A percentile compares a stretch with the other conserved stretches of the same genome.
Conservation (phyloP, 768 basidiomycete genomes). For the Lyophyllum decastes region DNA sequence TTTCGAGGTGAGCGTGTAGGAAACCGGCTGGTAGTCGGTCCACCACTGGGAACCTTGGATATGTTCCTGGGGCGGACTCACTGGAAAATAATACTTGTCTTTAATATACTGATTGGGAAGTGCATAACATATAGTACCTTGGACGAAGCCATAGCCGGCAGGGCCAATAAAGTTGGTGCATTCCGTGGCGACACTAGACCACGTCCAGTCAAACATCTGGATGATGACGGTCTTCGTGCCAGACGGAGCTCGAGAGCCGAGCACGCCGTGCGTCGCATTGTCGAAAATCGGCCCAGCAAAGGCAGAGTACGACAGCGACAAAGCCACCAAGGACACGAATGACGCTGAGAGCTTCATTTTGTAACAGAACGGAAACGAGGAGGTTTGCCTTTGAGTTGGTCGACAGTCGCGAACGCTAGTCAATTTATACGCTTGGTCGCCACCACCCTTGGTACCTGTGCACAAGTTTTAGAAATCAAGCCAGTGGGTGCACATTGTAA, state of each 20-base stretch:
- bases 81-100: constrained; percentile 28
- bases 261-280: constrained; percentile 3
- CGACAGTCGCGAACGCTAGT: neutral
- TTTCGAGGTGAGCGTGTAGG: constrained; percentile 66
- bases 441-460: neutral
- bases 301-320: constrained; percentile 6
- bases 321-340: neutral
- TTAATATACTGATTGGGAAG: too few relatives aligned
- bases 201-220: constrained; percentile 73
- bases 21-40: constrained; percentile 75
- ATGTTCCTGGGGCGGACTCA: constrained; percentile 60
- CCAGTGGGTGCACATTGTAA: neutral
- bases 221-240: constrained; percentile 54
- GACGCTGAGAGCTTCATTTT: constrained; percentile 12
- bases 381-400: neutral
- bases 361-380: neutral
- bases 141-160: constrained; percentile 70
- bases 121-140: constrained; percentile 44
- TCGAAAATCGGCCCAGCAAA: constrained; percentile 8
- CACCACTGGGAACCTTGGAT: constrained; percentile 65
- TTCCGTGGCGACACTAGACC: constrained; percentile 61
- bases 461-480: neutral
- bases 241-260: constrained; percentile 23
- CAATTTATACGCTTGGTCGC: constrained; percentile 4
- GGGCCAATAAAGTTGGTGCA: constrained; percentile 69